Conservation (phyloP, 202 grass and related monocot species). For the Schoenoplectus tabernaemontani region DNA sequence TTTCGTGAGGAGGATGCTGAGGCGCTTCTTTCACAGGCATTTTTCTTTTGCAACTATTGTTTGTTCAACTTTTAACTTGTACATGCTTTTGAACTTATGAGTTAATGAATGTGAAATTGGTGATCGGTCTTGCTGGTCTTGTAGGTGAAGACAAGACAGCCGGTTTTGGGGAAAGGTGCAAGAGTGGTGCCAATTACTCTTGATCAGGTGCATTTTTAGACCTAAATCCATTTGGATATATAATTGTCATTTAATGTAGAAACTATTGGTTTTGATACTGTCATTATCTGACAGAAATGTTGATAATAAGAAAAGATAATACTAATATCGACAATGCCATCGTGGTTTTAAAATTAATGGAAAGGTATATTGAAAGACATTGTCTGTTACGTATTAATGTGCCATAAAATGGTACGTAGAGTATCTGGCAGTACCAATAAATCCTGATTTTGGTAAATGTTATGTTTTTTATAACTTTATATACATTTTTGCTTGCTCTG, state of each 20-base stretch:
- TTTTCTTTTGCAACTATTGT: background rate
- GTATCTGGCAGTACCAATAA: background rate
- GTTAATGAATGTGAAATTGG: background rate
- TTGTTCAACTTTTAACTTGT: background rate
- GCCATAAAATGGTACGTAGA: background rate
- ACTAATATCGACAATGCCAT: background rate
- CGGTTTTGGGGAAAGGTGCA: conserved; percentile 61
- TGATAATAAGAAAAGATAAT: background rate
- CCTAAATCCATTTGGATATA: background rate
- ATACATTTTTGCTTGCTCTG: background rate
- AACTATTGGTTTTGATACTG: background rate
- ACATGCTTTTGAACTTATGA: background rate
- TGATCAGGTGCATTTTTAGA: conserved; percentile 58
- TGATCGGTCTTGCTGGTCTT: conserved; percentile 8
- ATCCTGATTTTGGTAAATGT: background rate
- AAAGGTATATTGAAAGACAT: background rate
- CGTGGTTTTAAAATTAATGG: background rate
- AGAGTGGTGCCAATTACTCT: conserved; percentile 92
- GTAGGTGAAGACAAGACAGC: conserved; percentile 70
- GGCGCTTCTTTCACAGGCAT: conserved; percentile 65
- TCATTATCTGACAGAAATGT: background rate
- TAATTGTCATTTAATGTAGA: background rate
- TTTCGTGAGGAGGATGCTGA: conserved; percentile 79
- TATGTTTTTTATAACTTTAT: too few relatives aligned
- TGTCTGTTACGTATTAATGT: background rate